These are phyloP conservation scores for Trichosporon sp. DNA, from an alignment of 1,284 basidiomycete genomes.

Conservation along the genomic window DNA sequence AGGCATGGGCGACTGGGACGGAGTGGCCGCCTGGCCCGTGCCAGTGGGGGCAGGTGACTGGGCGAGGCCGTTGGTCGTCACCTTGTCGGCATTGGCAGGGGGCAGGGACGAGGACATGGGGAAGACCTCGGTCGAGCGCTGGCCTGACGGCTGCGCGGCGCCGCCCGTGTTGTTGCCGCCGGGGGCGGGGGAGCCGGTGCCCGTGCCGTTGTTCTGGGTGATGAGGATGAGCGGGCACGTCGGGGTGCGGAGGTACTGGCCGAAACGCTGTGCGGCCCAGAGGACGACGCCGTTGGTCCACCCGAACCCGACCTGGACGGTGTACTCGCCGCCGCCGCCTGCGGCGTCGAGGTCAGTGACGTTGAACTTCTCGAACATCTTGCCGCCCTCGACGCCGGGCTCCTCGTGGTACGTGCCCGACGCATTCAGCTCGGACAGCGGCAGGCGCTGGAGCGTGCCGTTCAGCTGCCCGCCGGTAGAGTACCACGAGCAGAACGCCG, in stretches of 20 bases:
- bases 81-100: background rate
- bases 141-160: background rate
- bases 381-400: constrained; percentile 32
- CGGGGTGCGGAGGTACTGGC: constrained; percentile 60
- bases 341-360: constrained; percentile 70
- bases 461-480: constrained; percentile 73
- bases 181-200: background rate
- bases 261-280: constrained; percentile 69
- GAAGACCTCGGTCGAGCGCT: background rate
- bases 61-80: background rate
- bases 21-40: background rate
- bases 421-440: constrained; percentile 66
- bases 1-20: background rate
- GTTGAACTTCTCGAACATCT: constrained; percentile 83
- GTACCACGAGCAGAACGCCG: constrained; percentile 79
- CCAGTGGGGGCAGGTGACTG: background rate
- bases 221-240: constrained; percentile 60
- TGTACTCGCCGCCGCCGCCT: constrained; percentile 80
- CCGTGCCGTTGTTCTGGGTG: constrained; percentile 17
- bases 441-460: constrained; percentile 62
- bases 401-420: constrained; percentile 53
- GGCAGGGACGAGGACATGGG: background rate
- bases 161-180: background rate
- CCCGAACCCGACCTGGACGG: constrained; percentile 57
- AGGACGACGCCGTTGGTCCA: constrained; percentile 83